Conservation (phyloP, 106 monocot genomes). For the Platanthera zijinensis region DNA sequence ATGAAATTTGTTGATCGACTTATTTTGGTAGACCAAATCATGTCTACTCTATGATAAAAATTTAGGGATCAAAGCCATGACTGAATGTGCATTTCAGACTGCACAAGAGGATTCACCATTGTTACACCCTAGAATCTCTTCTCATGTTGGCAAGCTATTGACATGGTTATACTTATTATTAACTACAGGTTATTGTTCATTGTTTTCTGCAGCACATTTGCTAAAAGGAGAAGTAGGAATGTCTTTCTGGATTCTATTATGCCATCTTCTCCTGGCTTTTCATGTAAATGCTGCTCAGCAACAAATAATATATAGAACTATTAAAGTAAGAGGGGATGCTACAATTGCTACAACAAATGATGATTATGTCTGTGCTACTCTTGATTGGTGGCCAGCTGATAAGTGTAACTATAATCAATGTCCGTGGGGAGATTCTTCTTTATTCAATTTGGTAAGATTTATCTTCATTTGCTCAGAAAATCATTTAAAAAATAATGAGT, state of each 20-base stretch:
- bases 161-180: neutral
- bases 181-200: neutral
- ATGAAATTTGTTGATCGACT: no score
- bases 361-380: conserved; percentile 75
- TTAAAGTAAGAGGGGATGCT: conserved; percentile 45
- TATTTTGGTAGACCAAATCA: no score
- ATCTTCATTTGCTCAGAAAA: neutral
- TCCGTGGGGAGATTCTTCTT: conserved; percentile 67
- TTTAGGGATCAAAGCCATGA: no score
- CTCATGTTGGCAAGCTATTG: neutral
- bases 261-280: conserved; percentile 33
- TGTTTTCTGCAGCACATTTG: neutral
- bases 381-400: conserved; percentile 98
- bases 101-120: neutral
- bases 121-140: neutral
- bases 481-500: neutral
- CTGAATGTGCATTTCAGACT: no score
- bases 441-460: conserved; percentile 31
- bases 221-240: neutral
- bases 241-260: conserved; percentile 19
- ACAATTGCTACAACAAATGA: conserved; percentile 51
- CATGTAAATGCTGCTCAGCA: conserved; percentile 26
- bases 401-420: conserved; percentile 91
- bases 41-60: no score
- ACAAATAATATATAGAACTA: conserved; percentile 18